Evolutionary conservation across 2,329 filamentous ascomycete genomes (phyloP).

Genomic region (Cercospora sojina): DNA sequence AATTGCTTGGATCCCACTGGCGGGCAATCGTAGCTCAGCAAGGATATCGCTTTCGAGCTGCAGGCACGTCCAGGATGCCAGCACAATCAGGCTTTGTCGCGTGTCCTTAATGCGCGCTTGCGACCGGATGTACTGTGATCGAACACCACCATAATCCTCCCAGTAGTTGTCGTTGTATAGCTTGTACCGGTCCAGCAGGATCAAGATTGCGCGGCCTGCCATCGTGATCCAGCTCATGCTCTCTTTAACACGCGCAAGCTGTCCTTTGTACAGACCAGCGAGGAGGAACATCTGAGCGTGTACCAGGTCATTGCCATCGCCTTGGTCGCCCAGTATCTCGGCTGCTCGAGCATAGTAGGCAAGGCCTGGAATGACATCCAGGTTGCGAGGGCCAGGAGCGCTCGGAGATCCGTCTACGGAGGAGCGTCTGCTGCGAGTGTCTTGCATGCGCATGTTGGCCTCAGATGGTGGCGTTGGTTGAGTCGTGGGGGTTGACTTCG

Average conservation of each 20-base stretch:
- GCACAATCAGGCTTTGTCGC: constrained; percentile 45
- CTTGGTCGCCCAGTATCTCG: constrained; percentile 79
- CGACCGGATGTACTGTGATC: constrained; percentile 33
- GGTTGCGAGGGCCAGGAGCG: constrained; percentile 36
- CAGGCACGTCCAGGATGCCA: constrained; percentile 90
- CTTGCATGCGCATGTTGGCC: constrained; percentile 21
- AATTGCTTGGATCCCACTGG: constrained; percentile 59
- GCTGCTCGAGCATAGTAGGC: constrained; percentile 86
- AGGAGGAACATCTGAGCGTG: constrained; percentile 84
- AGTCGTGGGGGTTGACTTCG: constrained; percentile 38
- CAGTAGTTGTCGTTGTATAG: constrained; percentile 39
- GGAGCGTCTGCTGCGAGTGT: constrained; percentile 34
- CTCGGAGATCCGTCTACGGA: constrained; percentile 34
- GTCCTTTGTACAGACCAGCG: constrained; percentile 83
- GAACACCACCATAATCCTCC: constrained; percentile 38
- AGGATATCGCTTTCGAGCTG: constrained; percentile 94
- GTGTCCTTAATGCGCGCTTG: constrained; percentile 36
- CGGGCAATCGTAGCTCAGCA: constrained; percentile 70
- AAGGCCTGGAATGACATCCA: constrained; percentile 83
- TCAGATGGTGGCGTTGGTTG: constrained; percentile 37
- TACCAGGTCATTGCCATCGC: constrained; percentile 74
- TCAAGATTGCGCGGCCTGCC: constrained; percentile 61
- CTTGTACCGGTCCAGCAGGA: constrained; percentile 71
- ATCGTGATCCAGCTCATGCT: constrained; percentile 71
- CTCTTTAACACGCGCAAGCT: constrained; percentile 81